Evolutionary conservation across 1,284 basidiomycete genomes (phyloP).

Genomic region (Austroboletus novae-zelandiae): DNA sequence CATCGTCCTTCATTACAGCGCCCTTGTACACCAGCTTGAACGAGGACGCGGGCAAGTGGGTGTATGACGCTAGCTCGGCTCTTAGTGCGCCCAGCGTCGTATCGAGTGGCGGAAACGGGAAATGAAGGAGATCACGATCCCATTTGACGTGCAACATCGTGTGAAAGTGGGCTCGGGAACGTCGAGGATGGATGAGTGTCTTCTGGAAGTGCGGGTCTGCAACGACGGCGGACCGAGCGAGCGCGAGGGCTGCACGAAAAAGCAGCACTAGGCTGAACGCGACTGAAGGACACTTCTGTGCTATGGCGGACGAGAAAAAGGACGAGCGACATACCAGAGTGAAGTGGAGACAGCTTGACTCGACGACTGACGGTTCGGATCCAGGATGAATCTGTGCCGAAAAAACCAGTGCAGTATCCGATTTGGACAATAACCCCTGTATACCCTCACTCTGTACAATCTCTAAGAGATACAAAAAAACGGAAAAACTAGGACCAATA

Average conservation of each 20-base stretch:
- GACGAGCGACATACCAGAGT: constrained; percentile 19
- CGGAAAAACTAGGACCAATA: constrained; percentile 1
- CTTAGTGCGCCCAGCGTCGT: constrained; percentile 56
- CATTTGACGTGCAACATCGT: constrained; percentile 57
- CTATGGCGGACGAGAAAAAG: neutral
- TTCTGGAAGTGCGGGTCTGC: neutral
- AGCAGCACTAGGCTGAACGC: constrained; percentile 34
- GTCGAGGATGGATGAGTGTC: neutral
- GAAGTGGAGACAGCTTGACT: constrained; percentile 29
- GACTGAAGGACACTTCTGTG: constrained; percentile 10
- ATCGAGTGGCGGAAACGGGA: constrained; percentile 55
- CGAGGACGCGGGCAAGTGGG: constrained; percentile 55
- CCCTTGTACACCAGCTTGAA: constrained; percentile 81
- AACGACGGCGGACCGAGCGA: constrained; percentile 13
- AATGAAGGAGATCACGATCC: constrained; percentile 58
- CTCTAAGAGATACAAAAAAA: constrained; percentile 10
- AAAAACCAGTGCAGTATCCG: neutral
- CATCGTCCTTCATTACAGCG: constrained; percentile 77
- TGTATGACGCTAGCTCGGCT: constrained; percentile 57
- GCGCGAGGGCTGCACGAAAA: constrained; percentile 26
- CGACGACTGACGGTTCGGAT: constrained; percentile 6
- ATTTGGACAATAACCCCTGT: neutral
- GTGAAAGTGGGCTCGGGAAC: constrained; percentile 19
- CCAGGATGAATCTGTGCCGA: neutral
- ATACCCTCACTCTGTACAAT: neutral